Conservation (phyloP, 192 early-diverging fungal species). For the Coemansia sp. region DNA sequence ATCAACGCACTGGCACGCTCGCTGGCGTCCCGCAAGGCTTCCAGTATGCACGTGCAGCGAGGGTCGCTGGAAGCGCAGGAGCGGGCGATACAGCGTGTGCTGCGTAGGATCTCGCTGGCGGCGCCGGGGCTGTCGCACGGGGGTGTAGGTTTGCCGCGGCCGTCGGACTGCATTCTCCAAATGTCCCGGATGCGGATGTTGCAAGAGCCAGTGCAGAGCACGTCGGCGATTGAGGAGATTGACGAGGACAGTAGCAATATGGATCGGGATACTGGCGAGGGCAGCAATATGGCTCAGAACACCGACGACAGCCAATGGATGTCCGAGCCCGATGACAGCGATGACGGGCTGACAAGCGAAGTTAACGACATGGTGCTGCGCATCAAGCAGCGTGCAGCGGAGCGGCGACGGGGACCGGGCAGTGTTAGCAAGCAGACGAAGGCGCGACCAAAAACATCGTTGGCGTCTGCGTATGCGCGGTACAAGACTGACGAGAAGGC, state of each 20-base stretch:
- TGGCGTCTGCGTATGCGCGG: slow-evolving; percentile 17
- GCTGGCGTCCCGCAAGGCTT: not conserved
- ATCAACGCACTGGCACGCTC: slow-evolving; percentile 9
- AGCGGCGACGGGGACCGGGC: slow-evolving; percentile 5
- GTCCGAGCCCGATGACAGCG: slow-evolving; percentile 24
- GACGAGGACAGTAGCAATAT: not conserved
- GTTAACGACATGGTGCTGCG: slow-evolving; percentile 6
- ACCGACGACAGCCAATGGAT: slow-evolving; percentile 25
- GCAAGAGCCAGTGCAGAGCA: not conserved
- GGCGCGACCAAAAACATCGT: not conserved
- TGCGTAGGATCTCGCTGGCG: slow-evolving; percentile 12
- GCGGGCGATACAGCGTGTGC: slow-evolving; percentile 13
- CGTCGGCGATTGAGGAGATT: not conserved
- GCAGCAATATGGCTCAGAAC: not conserved
- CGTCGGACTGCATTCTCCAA: not conserved
- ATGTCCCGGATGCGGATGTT: not conserved
- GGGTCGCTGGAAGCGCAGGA: slow-evolving; percentile 8
- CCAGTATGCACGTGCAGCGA: not conserved
- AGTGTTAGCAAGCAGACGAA: not conserved
- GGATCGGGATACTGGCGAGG: not conserved
- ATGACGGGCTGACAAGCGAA: slow-evolving; percentile 2
- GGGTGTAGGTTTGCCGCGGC: not conserved
- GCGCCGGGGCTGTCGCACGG: slow-evolving; percentile 1
- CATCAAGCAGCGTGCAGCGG: slow-evolving; percentile 5
- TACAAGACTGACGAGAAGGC: slow-evolving; percentile 18